Percentiles rank a stretch among this genome's conserved stretches.
phyloP scores from a whole-genome alignment of 2,329 filamentous ascomycete species.

The Phoma sp. region DNA sequence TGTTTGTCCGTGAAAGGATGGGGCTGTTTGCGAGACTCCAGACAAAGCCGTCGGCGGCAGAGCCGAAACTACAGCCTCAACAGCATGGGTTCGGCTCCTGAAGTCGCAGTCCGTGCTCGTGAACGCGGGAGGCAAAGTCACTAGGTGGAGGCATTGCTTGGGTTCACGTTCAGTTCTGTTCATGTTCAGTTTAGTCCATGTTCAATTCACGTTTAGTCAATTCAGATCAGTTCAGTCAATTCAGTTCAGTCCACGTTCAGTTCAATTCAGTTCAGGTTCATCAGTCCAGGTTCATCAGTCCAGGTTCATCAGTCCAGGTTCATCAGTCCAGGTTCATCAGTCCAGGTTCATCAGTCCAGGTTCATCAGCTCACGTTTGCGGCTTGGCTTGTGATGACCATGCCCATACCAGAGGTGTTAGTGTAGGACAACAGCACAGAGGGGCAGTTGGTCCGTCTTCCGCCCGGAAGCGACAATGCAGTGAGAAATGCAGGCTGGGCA shows the following conservation, averaged over 20 bases:
- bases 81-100: background rate
- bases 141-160: constrained; percentile 19
- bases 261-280: too few species aligned
- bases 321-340: too few species aligned
- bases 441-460: constrained; percentile 5
- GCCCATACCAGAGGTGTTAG: background rate
- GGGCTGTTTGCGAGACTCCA: constrained; percentile 3
- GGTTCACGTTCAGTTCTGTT: background rate
- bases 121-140: constrained; percentile 14
- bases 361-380: too few species aligned
- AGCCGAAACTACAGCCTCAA: constrained; percentile 7
- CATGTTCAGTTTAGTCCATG: too few species aligned
- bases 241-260: too few species aligned
- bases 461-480: constrained; percentile 7
- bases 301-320: too few species aligned
- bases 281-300: too few species aligned
- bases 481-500: constrained; percentile 14
- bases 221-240: too few species aligned
- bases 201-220: too few species aligned
- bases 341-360: too few species aligned
- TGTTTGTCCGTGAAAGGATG: too few species aligned
- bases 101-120: constrained; percentile 17
- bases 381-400: background rate
- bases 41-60: background rate
- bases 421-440: constrained; percentile 3